phyloP scores from a whole-genome alignment of 2,329 filamentous ascomycete genomes.

The Diplodia seriata region DNA sequence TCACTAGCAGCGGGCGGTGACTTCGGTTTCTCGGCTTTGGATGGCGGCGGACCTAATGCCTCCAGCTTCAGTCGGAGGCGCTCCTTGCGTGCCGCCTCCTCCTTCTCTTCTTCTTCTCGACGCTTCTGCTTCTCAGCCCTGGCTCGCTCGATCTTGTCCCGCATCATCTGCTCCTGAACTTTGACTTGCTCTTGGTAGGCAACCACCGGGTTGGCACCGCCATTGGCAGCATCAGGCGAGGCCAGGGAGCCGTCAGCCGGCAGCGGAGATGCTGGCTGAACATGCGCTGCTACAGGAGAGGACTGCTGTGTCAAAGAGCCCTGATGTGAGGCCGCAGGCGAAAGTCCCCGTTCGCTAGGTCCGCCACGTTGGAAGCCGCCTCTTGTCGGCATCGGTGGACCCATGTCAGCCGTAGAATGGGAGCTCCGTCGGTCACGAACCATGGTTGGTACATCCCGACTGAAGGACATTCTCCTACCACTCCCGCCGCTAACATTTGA shows the following conservation, averaged over 20 bases:
- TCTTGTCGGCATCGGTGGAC: conserved; percentile 20
- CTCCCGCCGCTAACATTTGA: conserved; percentile 86
- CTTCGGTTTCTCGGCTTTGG: conserved; percentile 37
- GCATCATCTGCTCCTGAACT: conserved; percentile 73
- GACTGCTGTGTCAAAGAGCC: conserved; percentile 39
- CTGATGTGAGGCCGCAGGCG: conserved; percentile 31
- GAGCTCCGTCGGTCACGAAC: conserved; percentile 27
- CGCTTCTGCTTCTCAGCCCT: conserved; percentile 72
- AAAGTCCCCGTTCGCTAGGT: conserved; percentile 26
- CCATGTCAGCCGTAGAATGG: conserved; percentile 27
- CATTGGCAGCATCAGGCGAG: conserved; percentile 39
- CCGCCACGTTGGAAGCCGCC: conserved; percentile 9
- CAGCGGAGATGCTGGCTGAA: conserved; percentile 46
- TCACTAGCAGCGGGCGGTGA: conserved; percentile 14
- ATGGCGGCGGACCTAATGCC: conserved; percentile 67
- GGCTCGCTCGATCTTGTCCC: conserved; percentile 71
- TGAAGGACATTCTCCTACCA: conserved; percentile 67
- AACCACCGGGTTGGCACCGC: conserved; percentile 44
- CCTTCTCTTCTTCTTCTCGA: conserved; percentile 68
- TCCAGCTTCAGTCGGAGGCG: conserved; percentile 76
- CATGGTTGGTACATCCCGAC: conserved; percentile 44
- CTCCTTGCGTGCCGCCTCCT: conserved; percentile 74
- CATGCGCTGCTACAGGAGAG: conserved; percentile 44
- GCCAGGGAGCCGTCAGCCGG: conserved; percentile 43
- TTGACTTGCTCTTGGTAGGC: conserved; percentile 67